Evolutionary conservation across 2,329 filamentous ascomycete genomes (phyloP).

Genomic region (Cercospora sojina): DNA sequence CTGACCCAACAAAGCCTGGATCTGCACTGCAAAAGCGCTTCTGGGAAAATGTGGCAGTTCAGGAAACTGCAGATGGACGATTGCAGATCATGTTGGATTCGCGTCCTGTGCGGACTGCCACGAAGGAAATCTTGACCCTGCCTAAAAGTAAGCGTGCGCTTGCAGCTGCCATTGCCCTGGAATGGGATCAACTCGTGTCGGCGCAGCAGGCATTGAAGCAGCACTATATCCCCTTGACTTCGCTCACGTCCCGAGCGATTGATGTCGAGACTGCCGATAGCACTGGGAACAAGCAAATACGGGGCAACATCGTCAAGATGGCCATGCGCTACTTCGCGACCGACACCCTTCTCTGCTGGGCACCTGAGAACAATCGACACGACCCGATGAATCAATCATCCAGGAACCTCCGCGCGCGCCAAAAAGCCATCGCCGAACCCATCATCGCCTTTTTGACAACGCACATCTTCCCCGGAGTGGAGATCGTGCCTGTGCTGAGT

Average conservation of each 20-base stretch:
- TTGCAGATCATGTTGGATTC: constrained; percentile 72
- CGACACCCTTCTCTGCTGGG: constrained; percentile 91
- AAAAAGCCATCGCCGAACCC: constrained; percentile 66
- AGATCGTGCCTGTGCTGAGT: constrained; percentile 78
- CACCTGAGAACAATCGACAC: constrained; percentile 55
- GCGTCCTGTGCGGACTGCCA: constrained; percentile 73
- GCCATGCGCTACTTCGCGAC: constrained; percentile 86
- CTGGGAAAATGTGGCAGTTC: constrained; percentile 80
- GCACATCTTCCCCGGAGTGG: constrained; percentile 79
- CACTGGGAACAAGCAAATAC: constrained; percentile 51
- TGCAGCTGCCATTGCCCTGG: constrained; percentile 79
- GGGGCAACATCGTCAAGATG: constrained; percentile 63
- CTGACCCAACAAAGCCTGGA: constrained; percentile 47
- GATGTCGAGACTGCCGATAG: constrained; percentile 73
- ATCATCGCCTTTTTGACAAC: constrained; percentile 70
- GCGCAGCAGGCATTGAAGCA: constrained; percentile 80
- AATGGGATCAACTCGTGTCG: constrained; percentile 85
- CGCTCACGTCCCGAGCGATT: constrained; percentile 75
- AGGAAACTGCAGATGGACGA: constrained; percentile 60
- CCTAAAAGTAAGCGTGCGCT: constrained; percentile 76
- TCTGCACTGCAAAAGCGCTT: constrained; percentile 68
- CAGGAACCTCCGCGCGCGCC: constrained; percentile 63
- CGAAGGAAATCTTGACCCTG: constrained; percentile 69
- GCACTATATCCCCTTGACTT: constrained; percentile 88
- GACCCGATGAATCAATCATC: constrained; percentile 38